These are phyloP conservation scores for Plasmodium yoelii DNA, from an alignment of 169 alveolate genomes.

Conservation along the genomic window DNA sequence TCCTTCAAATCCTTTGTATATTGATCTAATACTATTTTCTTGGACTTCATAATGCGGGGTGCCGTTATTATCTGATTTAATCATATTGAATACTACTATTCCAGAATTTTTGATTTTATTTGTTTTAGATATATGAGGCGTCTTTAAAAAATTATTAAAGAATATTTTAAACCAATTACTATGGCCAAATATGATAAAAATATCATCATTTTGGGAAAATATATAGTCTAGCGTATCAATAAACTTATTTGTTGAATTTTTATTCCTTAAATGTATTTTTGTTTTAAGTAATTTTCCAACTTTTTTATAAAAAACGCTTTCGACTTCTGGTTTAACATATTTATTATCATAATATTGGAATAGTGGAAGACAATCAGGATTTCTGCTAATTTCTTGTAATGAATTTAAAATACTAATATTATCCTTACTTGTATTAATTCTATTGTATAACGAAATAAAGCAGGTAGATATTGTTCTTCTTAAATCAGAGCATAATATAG, in stretches of 20 bases:
- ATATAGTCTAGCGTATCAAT: conserved; percentile 43
- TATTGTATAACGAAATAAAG: conserved; percentile 47
- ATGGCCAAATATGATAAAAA: conserved; percentile 69
- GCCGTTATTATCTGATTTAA: conserved; percentile 6
- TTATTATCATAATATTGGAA: conserved; percentile 11
- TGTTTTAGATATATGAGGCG: conserved; percentile 52
- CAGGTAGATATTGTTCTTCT: conserved; percentile 72
- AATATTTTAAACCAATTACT: conserved; percentile 48
- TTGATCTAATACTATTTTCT: conserved; percentile 8
- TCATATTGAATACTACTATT: conserved; percentile 41
- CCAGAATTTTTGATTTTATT: conserved; percentile 46
- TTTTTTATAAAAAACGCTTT: conserved; percentile 26
- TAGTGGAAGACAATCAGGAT: conserved; percentile 51
- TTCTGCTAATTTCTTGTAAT: conserved; percentile 70
- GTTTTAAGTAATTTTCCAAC: conserved; percentile 29
- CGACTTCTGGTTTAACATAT: conserved; percentile 33
- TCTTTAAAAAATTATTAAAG: conserved; percentile 19
- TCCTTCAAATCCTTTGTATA: conserved; percentile 34
- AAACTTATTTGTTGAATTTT: conserved; percentile 1
- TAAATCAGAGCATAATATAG: conserved; percentile 55
- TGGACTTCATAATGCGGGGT: conserved; percentile 27
- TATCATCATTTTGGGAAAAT: conserved; percentile 18
- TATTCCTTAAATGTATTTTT: conserved; percentile 10
- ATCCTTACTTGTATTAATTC: conserved; percentile 29
- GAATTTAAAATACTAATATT: conserved; percentile 28